These are phyloP conservation scores for Alloteropsis semialata DNA, from an alignment of 176 grass and related monocot genomes.

Conservation along the genomic window DNA sequence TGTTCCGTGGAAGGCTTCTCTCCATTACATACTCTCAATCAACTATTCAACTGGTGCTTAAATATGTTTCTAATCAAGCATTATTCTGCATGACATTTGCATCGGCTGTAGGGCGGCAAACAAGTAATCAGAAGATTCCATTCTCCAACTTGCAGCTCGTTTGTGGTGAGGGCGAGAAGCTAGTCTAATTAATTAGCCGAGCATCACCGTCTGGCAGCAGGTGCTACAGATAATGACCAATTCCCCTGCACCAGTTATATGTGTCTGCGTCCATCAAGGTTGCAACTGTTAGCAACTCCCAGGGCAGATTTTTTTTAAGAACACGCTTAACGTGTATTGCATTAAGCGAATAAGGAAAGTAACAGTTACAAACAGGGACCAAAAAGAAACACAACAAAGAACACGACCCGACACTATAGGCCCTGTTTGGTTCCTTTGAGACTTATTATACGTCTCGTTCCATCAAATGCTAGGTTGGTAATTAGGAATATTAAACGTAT, in stretches of 20 bases:
- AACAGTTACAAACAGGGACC: too few relatives aligned
- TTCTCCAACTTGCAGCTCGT: neutral
- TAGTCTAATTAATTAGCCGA: neutral
- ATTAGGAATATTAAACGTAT: too few relatives aligned
- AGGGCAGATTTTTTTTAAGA: too few relatives aligned
- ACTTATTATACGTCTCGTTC: too few relatives aligned
- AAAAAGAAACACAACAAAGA: too few relatives aligned
- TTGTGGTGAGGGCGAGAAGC: neutral
- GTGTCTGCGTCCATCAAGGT: too few relatives aligned
- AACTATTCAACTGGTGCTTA: neutral
- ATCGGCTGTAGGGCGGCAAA: neutral
- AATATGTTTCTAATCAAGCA: neutral
- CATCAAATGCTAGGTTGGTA: too few relatives aligned
- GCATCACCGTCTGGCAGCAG: neutral
- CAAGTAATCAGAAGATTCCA: neutral
- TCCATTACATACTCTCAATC: neutral
- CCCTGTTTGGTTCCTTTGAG: too few relatives aligned
- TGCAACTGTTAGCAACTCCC: neutral
- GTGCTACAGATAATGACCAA: neutral
- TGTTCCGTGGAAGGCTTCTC: neutral
- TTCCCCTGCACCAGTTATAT: neutral
- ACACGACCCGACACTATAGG: too few relatives aligned
- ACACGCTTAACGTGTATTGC: too few relatives aligned
- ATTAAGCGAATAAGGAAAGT: too few relatives aligned
- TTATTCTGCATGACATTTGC: neutral